phyloP scores from a whole-genome alignment of 208 protist species.

The Leishmania turanica region DNA sequence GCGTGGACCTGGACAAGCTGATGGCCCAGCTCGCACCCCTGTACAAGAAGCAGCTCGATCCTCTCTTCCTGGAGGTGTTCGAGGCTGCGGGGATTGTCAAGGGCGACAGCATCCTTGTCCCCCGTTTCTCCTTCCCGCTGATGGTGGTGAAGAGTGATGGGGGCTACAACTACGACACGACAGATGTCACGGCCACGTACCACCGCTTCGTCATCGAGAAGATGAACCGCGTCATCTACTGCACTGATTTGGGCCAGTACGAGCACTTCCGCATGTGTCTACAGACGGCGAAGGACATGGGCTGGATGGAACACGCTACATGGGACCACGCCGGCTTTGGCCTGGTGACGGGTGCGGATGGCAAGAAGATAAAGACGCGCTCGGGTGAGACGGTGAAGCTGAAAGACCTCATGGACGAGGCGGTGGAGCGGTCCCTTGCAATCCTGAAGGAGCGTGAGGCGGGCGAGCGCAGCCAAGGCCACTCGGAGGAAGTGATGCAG shows the following conservation, averaged over 20 bases:
- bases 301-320: constrained; percentile 83
- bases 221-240: constrained; percentile 94
- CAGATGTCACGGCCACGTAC: constrained; percentile 91
- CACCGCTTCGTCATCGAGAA: constrained; percentile 91
- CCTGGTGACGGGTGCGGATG: constrained; percentile 90
- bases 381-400: constrained; percentile 95
- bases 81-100: constrained; percentile 65
- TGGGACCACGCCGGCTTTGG: constrained; percentile 95
- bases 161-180: constrained; percentile 96
- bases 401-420: constrained; percentile 96
- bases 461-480: constrained; percentile 75
- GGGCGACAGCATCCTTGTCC: constrained; percentile 77
- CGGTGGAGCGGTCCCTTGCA: constrained; percentile 75
- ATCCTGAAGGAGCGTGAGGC: constrained; percentile 88
- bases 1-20: constrained; percentile 86
- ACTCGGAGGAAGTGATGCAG: constrained; percentile 83
- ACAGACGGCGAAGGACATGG: constrained; percentile 87
- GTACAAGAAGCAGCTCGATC: constrained; percentile 77
- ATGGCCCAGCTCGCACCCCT: constrained; percentile 69
- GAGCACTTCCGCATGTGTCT: constrained; percentile 94
- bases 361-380: constrained; percentile 97
- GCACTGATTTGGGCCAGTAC: constrained; percentile 96
- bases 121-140: constrained; percentile 92
- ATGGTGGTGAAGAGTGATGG: constrained; percentile 97
- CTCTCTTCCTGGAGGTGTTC: constrained; percentile 81